Base-by-base conservation (phyloP, 345 rosid species). In the Eucalyptus polyanthemos region DNA sequence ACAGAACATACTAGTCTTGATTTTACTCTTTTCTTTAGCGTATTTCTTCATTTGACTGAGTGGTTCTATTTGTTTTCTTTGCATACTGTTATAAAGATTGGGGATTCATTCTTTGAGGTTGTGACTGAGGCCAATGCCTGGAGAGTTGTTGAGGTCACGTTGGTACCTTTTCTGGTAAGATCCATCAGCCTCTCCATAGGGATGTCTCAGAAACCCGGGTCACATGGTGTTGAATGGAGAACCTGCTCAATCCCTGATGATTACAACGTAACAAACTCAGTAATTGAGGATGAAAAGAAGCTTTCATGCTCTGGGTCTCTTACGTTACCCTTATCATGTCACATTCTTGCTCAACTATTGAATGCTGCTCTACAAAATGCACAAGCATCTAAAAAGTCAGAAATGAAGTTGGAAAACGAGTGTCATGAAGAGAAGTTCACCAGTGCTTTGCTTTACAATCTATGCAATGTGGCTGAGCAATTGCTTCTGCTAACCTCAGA, bases 161-260 rank as follows among this genome's bases (percentile, higher is more conserved):
- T 96, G 95, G 95, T 97, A 85, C 98, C 98, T 50, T 96, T 94
- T 94, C 92, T 93, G 85, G 90, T 97, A 47, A 94, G 95, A 91
- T 95, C 97, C 76, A 92, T 93, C 90, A 93, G 93, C 88, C 86
- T 94, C 87, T 92, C 96, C 29, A 91, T 93, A 88, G 94, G 93
- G 80, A 91, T 94, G 94, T 80, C 92, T 92, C 92, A 87, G 88
- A 93, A 92, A 67, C 93, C 92, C 31, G 94, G 94, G 87, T 92
- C 91, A 9, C 95, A 94, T 90, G 90, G 92, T 91, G 85, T 88
- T 60, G 90, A 90, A 89, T 93, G 94, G 95, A 92, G 89, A 17
- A 88, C 90, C 69, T 69, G 88, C 87, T 90, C 92, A 51, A 89
- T 86, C 88, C 76, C 34, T 87, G 90, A 54, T 69, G 89, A 91